These are phyloP conservation scores for Boletellus ananiceps DNA, from an alignment of 768 basidiomycete genomes.

Conservation along the genomic window DNA sequence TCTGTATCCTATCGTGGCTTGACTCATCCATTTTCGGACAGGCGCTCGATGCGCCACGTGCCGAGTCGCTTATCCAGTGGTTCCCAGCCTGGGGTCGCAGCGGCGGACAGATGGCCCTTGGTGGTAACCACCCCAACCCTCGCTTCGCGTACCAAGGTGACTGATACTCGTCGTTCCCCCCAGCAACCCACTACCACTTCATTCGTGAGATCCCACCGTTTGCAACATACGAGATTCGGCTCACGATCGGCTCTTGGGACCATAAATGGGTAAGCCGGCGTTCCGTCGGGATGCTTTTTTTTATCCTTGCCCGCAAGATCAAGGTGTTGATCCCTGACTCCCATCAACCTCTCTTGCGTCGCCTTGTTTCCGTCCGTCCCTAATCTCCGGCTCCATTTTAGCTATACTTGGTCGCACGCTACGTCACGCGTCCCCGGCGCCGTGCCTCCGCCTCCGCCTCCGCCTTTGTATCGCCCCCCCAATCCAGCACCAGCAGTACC, in stretches of 20 bases:
- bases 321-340: no score
- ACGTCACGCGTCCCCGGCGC: slow-evolving; percentile 48
- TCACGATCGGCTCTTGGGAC: slow-evolving; percentile 61
- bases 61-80: slow-evolving; percentile 42
- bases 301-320: neutral
- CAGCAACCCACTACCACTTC: slow-evolving; percentile 66
- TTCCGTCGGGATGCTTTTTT: neutral
- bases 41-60: slow-evolving; percentile 46
- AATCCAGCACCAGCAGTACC: slow-evolving; percentile 13
- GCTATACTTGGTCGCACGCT: slow-evolving; percentile 62
- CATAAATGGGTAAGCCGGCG: slow-evolving; percentile 66
- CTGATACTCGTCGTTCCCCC: neutral
- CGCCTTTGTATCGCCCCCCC: no score
- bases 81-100: slow-evolving; percentile 56
- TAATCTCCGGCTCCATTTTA: slow-evolving; percentile 19
- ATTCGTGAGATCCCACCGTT: slow-evolving; percentile 67
- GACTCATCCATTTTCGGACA: neutral
- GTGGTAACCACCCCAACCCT: slow-evolving; percentile 24
- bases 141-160: no score
- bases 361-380: no score
- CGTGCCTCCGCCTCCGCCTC: neutral
- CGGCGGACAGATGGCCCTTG: slow-evolving; percentile 61
- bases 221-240: slow-evolving; percentile 55
- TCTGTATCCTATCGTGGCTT: neutral
- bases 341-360: no score